Conservation (phyloP, 2,329 filamentous ascomycete genomes). For the Escovopsis sp. region DNA sequence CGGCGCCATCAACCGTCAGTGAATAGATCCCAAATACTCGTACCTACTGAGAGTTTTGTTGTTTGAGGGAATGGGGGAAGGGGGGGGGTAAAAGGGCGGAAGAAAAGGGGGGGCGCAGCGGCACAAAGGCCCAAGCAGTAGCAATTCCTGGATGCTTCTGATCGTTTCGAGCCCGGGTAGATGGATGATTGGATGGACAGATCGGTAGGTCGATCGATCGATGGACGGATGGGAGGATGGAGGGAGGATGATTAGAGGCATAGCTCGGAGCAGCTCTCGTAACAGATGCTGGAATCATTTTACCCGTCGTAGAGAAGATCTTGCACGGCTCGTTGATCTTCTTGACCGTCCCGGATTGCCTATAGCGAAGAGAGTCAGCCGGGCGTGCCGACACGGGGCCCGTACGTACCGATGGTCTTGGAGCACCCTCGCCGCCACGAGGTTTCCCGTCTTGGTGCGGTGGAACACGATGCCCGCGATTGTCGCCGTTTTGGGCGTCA, state of each 20-base stretch:
- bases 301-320: conserved; percentile 54
- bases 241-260: too few relatives aligned
- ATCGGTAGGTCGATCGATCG: too few relatives aligned
- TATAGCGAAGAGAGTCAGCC: conserved; percentile 24
- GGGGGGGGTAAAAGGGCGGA: too few relatives aligned
- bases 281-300: too few relatives aligned
- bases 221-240: too few relatives aligned
- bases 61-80: conserved; percentile 8
- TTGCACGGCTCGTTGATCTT: conserved; percentile 64
- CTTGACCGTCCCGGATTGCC: conserved; percentile 38
- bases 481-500: conserved; percentile 57
- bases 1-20: conserved; percentile 26
- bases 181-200: too few relatives aligned
- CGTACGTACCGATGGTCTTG: conserved; percentile 57
- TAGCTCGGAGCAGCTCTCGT: too few relatives aligned
- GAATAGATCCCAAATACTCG: too few relatives aligned
- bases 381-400: conserved; percentile 8
- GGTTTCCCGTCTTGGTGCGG: conserved; percentile 75
- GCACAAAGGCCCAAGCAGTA: too few relatives aligned
- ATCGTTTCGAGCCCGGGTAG: too few relatives aligned
- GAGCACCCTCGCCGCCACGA: conserved; percentile 62
- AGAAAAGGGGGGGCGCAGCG: too few relatives aligned
- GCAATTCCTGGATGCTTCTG: too few relatives aligned
- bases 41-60: conserved; percentile 22
- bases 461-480: conserved; percentile 71